Base-by-base conservation (phyloP, 163 green algal species). In the Coccomyxa subellipsoidea region DNA sequence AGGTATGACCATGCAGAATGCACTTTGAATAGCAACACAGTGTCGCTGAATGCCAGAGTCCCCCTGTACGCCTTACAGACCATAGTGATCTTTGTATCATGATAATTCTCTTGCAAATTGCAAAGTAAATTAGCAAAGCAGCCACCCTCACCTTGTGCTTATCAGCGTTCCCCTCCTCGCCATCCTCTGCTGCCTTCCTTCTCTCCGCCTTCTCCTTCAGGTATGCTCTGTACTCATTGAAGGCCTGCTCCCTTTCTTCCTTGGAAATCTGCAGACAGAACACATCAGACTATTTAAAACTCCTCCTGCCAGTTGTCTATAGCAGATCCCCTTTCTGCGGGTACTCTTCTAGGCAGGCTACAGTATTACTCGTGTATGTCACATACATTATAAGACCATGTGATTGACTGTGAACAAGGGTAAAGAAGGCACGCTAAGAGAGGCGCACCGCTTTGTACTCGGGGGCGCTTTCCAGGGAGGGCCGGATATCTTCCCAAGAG, bases 401-500 rank as follows among this genome's bases (percentile, higher is more conserved):
- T n/a, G n/a, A n/a, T n/a, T n/a, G n/a, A n/a, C n/a, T n/a, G n/a
- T n/a, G n/a, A n/a, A n/a, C n/a, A n/a, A n/a, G n/a, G n/a, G n/a
- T n/a, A n/a, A n/a, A n/a, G n/a, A n/a, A n/a, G n/a, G n/a, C n/a
- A n/a, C n/a, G n/a, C n/a, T n/a, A n/a, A n/a, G n/a, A n/a, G n/a
- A n/a, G 7, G 3, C 89, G 79, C 83, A 95, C 90, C 83, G 87
- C 90, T 34, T 88, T 88, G 83, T 92, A 93, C 82, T 95, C 91
- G 0, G 88, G 87, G 78, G 95, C 88, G 0, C 79, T 80, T 25
- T 84, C 80, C 79, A 92, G 87, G 21, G 87, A 77, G 35, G 81
- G 81, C 37, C 89, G 80, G 80, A 92, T 92, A 36, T 92, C 87
- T 39, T 93, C 90, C 93, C 93, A 97, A 35, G 87, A 85, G 0